Base-by-base conservation (phyloP, 1,284 basidiomycete genomes). In the Trichosporon ovoides region DNA sequence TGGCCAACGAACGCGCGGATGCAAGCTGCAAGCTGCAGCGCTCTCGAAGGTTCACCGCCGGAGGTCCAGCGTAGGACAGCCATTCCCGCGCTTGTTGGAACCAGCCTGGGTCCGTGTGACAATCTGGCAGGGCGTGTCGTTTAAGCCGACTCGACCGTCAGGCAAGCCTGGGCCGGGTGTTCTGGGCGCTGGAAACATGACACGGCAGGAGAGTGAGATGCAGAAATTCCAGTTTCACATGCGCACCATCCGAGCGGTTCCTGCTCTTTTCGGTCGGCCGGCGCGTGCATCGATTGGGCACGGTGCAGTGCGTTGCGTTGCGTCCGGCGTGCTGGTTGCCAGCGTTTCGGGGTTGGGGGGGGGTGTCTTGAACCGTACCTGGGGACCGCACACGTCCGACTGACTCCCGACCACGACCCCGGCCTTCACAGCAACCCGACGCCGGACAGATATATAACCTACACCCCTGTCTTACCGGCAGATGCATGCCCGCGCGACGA, bases 301-400 rank as follows among this genome's bases (percentile, higher is more conserved):
- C 16, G 14, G 24, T 31, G 43, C 43, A 1, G 43, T 48, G 43
- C 43, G 9, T 4, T 31, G 28, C 9, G 28, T 31, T 31, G 28
- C 28, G 9, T 31, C 28, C 5, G 4, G 28, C 28, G 28, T 9
- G 28, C 28, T 31, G 14, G 43, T 48, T 48, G 43, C 43, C 43
- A 48, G 24, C 43, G 43, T 48, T 48, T 48, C 28, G 43, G 43
- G 28, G 24, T 28, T 48, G 22, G 24, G 43, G n/a, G 43, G 43
- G 43, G 43, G 22, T 48, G 43, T 48, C 43, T 48, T 48, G 43
- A 48, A 48, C 24, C 43, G 43, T 48, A 48, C 43, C 43, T 48
- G 28, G 9, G 16, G 43, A 14, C n/a, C 16, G 43, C 43, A 48
- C 24, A 16, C 43, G 13, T 28, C 24, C 43, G 28, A 24, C 43